A percentile compares a stretch with the other conserved stretches of the same genome.
These are phyloP conservation scores for Escallonia herrerae DNA, from an alignment of 129 eudicot species.

Conservation along the genomic window DNA sequence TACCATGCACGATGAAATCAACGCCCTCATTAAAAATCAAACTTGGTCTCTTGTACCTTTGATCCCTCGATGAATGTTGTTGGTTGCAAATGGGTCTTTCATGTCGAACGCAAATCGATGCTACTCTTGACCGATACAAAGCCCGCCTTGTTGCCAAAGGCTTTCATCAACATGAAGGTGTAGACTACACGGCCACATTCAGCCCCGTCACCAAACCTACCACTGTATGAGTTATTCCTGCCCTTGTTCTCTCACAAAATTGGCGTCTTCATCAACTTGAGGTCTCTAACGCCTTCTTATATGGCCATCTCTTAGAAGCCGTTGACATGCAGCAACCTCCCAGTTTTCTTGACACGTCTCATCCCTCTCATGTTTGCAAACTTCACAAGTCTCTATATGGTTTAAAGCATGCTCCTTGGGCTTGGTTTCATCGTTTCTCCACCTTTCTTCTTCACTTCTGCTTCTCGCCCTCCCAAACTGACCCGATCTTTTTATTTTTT, in stretches of 20 bases:
- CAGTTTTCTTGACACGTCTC: background rate
- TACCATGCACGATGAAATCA: no score
- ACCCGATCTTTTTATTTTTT: background rate
- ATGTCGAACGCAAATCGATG: no score
- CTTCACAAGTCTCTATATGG: background rate
- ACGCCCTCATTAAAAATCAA: no score
- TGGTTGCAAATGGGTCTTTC: no score
- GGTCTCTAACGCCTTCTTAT: conserved; percentile 7
- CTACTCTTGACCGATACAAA: no score
- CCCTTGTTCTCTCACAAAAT: background rate
- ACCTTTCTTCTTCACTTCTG: background rate
- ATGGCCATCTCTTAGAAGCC: background rate
- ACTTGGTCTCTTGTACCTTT: no score
- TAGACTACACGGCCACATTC: background rate
- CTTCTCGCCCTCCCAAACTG: background rate
- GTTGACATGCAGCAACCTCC: conserved; percentile 4
- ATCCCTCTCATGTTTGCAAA: background rate
- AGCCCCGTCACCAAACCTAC: conserved; percentile 6
- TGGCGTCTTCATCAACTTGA: conserved; percentile 7
- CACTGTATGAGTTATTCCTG: background rate
- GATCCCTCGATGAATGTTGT: no score
- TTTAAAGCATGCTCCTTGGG: background rate
- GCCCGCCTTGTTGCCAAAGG: no score
- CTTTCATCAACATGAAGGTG: background rate
- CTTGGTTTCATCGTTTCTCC: background rate